Conservation (phyloP, 805 yeast species). For the Starmerella sirachaensis region DNA sequence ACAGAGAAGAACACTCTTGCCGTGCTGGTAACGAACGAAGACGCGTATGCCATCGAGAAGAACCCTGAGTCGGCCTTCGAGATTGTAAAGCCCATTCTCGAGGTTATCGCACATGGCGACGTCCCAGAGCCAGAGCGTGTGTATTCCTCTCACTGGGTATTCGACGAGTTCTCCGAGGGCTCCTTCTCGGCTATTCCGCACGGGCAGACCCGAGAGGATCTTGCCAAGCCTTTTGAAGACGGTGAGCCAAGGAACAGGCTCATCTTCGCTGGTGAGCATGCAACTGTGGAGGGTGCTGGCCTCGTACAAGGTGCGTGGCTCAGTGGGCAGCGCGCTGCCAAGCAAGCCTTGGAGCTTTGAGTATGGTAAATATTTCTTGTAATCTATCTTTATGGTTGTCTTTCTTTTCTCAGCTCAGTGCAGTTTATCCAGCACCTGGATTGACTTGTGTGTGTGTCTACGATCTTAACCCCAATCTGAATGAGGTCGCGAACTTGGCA, state of each 20-base stretch:
- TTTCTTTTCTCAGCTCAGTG: not conserved
- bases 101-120: slow-evolving; percentile 16
- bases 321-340: slow-evolving; percentile 52
- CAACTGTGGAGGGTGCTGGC: slow-evolving; percentile 73
- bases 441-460: too few relatives aligned
- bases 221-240: slow-evolving; percentile 46
- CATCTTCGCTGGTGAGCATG: slow-evolving; percentile 83
- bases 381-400: not conserved
- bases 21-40: slow-evolving; percentile 53
- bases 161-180: slow-evolving; percentile 58
- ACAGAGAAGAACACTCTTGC: slow-evolving; percentile 35
- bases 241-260: slow-evolving; percentile 38
- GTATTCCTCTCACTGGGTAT: slow-evolving; percentile 50
- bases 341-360: slow-evolving; percentile 22
- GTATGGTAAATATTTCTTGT: not conserved
- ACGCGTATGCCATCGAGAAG: slow-evolving; percentile 45
- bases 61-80: slow-evolving; percentile 30
- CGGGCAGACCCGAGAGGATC: slow-evolving; percentile 56
- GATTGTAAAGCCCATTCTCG: slow-evolving; percentile 20
- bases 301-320: slow-evolving; percentile 83
- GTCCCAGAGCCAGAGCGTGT: slow-evolving; percentile 32
- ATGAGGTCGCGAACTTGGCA: too few relatives aligned
- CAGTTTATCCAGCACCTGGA: too few relatives aligned
- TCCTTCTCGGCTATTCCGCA: slow-evolving; percentile 59
- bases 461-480: too few relatives aligned